These are phyloP conservation scores for Leishmania turanica DNA, from an alignment of 208 protist species.

Conservation along the genomic window DNA sequence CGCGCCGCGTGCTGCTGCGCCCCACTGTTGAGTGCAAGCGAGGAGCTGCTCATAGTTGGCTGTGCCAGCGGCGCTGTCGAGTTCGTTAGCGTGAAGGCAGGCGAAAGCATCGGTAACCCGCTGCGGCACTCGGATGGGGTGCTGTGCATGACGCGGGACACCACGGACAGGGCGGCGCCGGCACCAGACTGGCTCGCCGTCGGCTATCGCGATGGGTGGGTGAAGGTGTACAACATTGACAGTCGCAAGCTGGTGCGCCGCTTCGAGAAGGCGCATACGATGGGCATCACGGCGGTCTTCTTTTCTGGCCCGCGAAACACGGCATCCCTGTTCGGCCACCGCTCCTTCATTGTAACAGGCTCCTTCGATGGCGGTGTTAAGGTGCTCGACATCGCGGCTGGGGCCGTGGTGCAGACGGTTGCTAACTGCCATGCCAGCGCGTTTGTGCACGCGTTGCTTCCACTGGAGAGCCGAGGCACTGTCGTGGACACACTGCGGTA, in stretches of 20 bases:
- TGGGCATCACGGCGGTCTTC: constrained; percentile 63
- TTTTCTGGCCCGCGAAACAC: constrained; percentile 52
- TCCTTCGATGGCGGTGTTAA: constrained; percentile 71
- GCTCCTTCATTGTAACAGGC: constrained; percentile 54
- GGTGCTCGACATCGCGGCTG: constrained; percentile 59
- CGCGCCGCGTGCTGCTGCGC: constrained; percentile 36
- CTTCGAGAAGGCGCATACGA: constrained; percentile 61
- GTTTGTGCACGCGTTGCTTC: constrained; percentile 59
- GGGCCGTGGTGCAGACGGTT: constrained; percentile 40
- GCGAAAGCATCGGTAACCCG: constrained; percentile 28
- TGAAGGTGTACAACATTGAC: constrained; percentile 80
- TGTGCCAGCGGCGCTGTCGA: constrained; percentile 66
- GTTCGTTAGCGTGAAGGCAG: constrained; percentile 42
- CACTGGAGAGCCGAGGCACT: constrained; percentile 11
- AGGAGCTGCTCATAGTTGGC: constrained; percentile 51
- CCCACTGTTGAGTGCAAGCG: constrained; percentile 7
- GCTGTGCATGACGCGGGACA: constrained; percentile 41
- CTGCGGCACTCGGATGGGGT: constrained; percentile 63
- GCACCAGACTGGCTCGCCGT: constrained; percentile 62
- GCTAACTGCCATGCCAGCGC: constrained; percentile 56
- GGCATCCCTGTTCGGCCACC: constrained; percentile 49
- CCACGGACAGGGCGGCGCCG: constrained; percentile 15
- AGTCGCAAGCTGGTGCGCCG: constrained; percentile 72
- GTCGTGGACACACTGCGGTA: not conserved
- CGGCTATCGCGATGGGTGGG: constrained; percentile 80